phyloP scores from a whole-genome alignment of 2,329 filamentous ascomycete species.

The Microcera coccophila region DNA sequence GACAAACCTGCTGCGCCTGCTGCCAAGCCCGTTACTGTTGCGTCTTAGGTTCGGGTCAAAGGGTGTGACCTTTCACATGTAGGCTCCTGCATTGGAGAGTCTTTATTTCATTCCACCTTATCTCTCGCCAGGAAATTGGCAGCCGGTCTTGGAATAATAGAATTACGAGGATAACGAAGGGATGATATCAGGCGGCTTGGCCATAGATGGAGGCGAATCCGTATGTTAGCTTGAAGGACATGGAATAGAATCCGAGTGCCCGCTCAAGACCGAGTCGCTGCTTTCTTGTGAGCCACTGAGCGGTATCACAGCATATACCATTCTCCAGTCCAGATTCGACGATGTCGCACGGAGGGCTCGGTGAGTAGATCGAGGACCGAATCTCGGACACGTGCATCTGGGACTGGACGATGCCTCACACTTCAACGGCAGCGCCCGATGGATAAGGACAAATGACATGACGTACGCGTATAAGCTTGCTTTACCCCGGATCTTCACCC shows the following conservation, averaged over 20 bases:
- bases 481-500: not conserved
- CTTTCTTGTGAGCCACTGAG: not conserved
- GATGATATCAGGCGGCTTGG: slow-evolving; percentile 26
- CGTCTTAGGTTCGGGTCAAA: slow-evolving; percentile 25
- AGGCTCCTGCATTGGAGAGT: not conserved
- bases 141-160: slow-evolving; percentile 24
- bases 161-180: slow-evolving; percentile 31
- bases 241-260: not conserved
- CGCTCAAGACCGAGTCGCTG: not conserved
- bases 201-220: slow-evolving; percentile 12
- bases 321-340: not conserved
- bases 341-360: not conserved
- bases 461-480: not conserved
- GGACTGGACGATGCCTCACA: not conserved
- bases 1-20: slow-evolving; percentile 35
- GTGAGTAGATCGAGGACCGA: not conserved
- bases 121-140: not conserved
- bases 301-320: not conserved
- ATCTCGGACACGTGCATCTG: not conserved
- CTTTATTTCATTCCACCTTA: not conserved
- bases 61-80: slow-evolving; percentile 9
- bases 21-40: slow-evolving; percentile 35
- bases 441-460: not conserved
- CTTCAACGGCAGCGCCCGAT: not conserved
- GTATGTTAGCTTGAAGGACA: slow-evolving; percentile 3